Evolutionary conservation across 345 rosid species (phyloP).

Genomic region (Eucalyptus urophylla): DNA sequence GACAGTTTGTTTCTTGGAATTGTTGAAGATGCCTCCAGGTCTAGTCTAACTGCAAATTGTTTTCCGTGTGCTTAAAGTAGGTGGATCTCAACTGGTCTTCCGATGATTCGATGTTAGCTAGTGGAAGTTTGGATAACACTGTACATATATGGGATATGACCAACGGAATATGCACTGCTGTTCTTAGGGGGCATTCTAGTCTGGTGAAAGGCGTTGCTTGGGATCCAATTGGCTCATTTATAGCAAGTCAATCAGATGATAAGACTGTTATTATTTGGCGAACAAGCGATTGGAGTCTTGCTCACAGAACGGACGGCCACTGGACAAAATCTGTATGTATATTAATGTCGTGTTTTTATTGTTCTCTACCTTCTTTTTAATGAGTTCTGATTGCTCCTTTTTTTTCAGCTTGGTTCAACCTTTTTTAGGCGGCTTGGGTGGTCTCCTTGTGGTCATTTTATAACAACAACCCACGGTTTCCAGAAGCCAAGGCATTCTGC

Average conservation of each 20-base stretch:
- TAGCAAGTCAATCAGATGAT: constrained; percentile 99
- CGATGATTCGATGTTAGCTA: constrained; percentile 90
- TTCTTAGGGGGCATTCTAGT: constrained; percentile 96
- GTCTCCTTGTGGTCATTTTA: constrained; percentile 99
- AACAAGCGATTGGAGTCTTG: constrained; percentile 98
- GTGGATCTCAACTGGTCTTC: constrained; percentile 99
- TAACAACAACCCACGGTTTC: constrained; percentile 96
- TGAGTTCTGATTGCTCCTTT: neutral
- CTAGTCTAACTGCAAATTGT: constrained; percentile 12
- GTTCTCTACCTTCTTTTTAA: neutral
- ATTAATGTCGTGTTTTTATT: neutral
- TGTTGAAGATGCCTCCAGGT: neutral
- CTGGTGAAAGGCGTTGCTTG: constrained; percentile 95
- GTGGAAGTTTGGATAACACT: constrained; percentile 98
- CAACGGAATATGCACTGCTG: constrained; percentile 90
- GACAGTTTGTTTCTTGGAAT: neutral
- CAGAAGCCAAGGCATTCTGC: constrained; percentile 99
- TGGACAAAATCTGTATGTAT: constrained; percentile 93
- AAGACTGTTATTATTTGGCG: constrained; percentile 98
- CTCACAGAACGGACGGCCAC: constrained; percentile 91
- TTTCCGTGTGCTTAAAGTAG: constrained; percentile 72
- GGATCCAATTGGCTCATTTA: constrained; percentile 98
- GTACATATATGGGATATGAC: constrained; percentile 93
- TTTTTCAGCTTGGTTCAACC: constrained; percentile 83
- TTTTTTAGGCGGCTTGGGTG: constrained; percentile 99